phyloP scores from a whole-genome alignment of 140 eudicot species.

The Stevia rebaudiana region DNA sequence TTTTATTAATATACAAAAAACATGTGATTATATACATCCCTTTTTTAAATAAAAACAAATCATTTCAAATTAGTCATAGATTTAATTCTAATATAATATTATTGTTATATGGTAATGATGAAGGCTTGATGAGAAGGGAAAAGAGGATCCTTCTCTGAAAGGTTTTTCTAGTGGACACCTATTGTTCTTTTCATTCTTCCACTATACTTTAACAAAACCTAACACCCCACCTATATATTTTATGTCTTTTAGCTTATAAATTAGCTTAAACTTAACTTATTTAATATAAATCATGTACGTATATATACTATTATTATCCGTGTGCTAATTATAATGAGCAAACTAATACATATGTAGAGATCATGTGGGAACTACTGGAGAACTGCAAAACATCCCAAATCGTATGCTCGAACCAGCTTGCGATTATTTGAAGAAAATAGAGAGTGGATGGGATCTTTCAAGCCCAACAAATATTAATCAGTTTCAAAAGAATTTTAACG shows the following conservation, averaged over 20 bases:
- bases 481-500: slow-evolving; percentile 36
- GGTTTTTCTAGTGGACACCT: slow-evolving; percentile 30
- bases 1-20: background rate
- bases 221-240: slow-evolving; percentile 20
- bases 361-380: slow-evolving; percentile 37
- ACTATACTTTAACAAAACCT: slow-evolving; percentile 28
- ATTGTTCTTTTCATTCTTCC: slow-evolving; percentile 34
- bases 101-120: slow-evolving; percentile 28
- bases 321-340: slow-evolving; percentile 3
- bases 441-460: slow-evolving; percentile 46
- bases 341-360: slow-evolving; percentile 29
- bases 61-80: background rate
- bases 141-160: slow-evolving; percentile 22
- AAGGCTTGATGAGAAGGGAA: slow-evolving; percentile 28
- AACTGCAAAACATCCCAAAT: slow-evolving; percentile 26
- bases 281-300: background rate
- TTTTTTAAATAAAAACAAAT: background rate
- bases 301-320: background rate
- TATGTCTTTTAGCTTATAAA: slow-evolving; percentile 8
- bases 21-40: background rate
- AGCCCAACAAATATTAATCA: slow-evolving; percentile 31
- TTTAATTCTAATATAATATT: background rate
- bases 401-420: slow-evolving; percentile 47
- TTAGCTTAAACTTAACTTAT: slow-evolving; percentile 10
- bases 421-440: slow-evolving; percentile 48